Percentiles rank a stretch among this genome's conserved stretches.
These are phyloP conservation scores for Scenedesmus sp. DNA, from an alignment of 163 green algal genomes.

Conservation along the genomic window DNA sequence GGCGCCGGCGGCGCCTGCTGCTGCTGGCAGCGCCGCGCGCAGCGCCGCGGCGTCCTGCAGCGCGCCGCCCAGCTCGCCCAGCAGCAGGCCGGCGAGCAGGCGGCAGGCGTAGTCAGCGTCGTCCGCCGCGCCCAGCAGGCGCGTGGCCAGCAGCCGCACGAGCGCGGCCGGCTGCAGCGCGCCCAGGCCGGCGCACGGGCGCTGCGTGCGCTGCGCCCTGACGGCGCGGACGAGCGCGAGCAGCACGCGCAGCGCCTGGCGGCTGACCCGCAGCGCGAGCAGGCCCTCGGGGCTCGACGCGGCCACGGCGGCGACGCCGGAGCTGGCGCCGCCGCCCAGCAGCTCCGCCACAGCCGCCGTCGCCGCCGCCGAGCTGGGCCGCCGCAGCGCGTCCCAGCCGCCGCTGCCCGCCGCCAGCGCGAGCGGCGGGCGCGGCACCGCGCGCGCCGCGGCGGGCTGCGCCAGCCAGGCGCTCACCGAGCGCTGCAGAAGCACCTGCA, in stretches of 20 bases:
- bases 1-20: conserved; percentile 1
- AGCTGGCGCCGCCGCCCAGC: neutral
- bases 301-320: neutral
- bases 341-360: conserved; percentile 31
- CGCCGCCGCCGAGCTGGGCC: conserved; percentile 19
- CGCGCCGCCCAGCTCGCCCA: conserved; percentile 18
- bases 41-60: conserved; percentile 19
- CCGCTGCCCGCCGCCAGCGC: conserved; percentile 43
- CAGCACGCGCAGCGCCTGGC: conserved; percentile 28
- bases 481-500: conserved; percentile 42
- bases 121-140: neutral
- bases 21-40: neutral
- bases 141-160: conserved; percentile 15
- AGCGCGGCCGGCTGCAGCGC: conserved; percentile 24
- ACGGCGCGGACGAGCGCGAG: conserved; percentile 18
- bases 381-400: conserved; percentile 26
- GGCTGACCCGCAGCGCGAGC: conserved; percentile 30
- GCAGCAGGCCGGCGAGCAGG: conserved; percentile 5
- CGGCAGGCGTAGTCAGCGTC: conserved; percentile 29
- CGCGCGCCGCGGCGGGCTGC: conserved; percentile 22
- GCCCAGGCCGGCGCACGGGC: conserved; percentile 16
- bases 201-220: conserved; percentile 8
- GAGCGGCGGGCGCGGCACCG: conserved; percentile 28
- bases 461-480: conserved; percentile 41
- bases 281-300: neutral